Conservation (phyloP, 2,329 filamentous ascomycete genomes). For the Tolypocladium nubicola region DNA sequence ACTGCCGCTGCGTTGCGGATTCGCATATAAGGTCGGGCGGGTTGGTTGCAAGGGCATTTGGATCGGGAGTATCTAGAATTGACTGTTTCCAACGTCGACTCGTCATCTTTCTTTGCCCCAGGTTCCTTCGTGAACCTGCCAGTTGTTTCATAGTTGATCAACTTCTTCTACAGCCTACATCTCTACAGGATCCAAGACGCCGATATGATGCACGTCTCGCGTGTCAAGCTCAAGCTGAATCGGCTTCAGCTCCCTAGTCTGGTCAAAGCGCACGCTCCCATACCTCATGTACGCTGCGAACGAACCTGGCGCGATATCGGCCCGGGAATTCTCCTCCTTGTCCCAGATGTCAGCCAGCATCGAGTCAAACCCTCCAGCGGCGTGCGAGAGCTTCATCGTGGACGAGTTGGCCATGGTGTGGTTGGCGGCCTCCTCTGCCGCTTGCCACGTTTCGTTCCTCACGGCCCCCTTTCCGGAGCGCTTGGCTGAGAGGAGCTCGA, state of each 20-base stretch:
- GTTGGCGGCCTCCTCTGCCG: slow-evolving; percentile 16
- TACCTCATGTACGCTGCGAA: slow-evolving; percentile 25
- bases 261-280: slow-evolving; percentile 21
- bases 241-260: slow-evolving; percentile 15
- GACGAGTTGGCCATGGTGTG: slow-evolving; percentile 17
- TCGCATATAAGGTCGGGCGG: too few species aligned
- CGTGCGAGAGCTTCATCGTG: slow-evolving; percentile 26
- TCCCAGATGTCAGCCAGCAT: slow-evolving; percentile 18
- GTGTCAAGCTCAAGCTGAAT: neutral
- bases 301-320: slow-evolving; percentile 18
- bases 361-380: slow-evolving; percentile 11
- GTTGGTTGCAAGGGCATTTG: too few species aligned
- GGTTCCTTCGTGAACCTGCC: neutral
- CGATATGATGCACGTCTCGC: neutral
- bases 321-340: slow-evolving; percentile 17
- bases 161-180: neutral
- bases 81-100: too few species aligned
- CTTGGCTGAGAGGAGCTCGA: slow-evolving; percentile 10
- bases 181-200: neutral
- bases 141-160: neutral
- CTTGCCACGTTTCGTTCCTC: slow-evolving; percentile 7
- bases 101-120: too few species aligned
- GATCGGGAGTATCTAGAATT: too few species aligned
- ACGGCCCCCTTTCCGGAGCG: slow-evolving; percentile 10
- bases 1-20: too few species aligned